Base-by-base conservation (phyloP, 1,284 basidiomycete species). In the Malassezia cuniculi region DNA sequence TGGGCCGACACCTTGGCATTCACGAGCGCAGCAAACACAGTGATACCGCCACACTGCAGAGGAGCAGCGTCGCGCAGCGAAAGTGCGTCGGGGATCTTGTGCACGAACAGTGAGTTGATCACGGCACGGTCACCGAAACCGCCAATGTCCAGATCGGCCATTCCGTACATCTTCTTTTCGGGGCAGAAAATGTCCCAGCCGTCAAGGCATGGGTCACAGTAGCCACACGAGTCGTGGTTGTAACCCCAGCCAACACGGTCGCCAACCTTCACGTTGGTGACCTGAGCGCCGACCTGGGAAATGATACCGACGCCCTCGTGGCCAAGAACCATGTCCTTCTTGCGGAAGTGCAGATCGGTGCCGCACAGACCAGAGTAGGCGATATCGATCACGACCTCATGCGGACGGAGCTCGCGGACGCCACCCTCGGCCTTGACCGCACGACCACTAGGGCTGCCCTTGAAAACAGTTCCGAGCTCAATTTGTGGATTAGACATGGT, bases 11-110 rank as follows among this genome's bases (percentile, higher is more conserved):
- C 35, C 20, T 49, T 43, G 52, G 68, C 66, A 49, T 68, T 53
- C 20, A 70, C 59, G 18, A 72, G 57, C 4, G 66, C 64, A 47
- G 69, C 70, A 54, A 53, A 65, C 18, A 61, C 59, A 4, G 69
- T 65, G 11, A 63, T 47, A 25, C 71, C 71, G 7, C 70, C 69
- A 41, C 69, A 73, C 39, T 71, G 54, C 3, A 72, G 50, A 11
- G 71, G 71, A 5, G 69, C 71, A 7, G 61, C 61, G 20, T 53
- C 12, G 36, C 47, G 48, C 19, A 65, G 48, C 26, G 54, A 48
- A 14, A 62, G 32, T 1, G 26, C 44, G 14, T 64, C 55, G 11
- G 60, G 61, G 27, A 64, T 60, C 26, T 33, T 31, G 49, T 62
- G 57, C 22, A 54, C 53, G 34, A 60, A 64, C 12, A 47, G 29